Evolutionary conservation across 2,329 filamentous ascomycete genomes (phyloP).

Genomic region (Gaeumannomyces tritici): DNA sequence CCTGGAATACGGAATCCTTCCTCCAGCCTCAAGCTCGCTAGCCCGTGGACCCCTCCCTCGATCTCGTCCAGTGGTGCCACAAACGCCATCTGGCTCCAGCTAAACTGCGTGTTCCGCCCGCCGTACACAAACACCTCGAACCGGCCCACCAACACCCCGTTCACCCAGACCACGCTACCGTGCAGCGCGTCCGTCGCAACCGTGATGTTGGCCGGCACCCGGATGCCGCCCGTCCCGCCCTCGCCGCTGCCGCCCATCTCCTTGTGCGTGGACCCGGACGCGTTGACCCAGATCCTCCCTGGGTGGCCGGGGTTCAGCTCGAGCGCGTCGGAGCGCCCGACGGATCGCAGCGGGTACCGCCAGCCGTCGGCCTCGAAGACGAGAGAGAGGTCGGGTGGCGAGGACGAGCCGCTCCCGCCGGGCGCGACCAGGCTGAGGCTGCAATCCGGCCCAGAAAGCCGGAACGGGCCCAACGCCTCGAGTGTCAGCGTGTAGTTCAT

Average conservation of each 20-base stretch:
- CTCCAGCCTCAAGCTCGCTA: not conserved
- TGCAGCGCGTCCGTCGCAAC: slow-evolving; percentile 33
- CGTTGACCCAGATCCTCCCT: slow-evolving; percentile 42
- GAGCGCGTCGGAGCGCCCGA: slow-evolving; percentile 29
- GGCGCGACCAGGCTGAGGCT: slow-evolving; percentile 23
- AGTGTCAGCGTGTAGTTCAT: slow-evolving; percentile 45
- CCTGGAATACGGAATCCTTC: not conserved
- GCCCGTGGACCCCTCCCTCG: not conserved
- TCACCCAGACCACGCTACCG: slow-evolving; percentile 38
- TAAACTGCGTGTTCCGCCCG: slow-evolving; percentile 38
- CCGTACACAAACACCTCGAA: slow-evolving; percentile 47
- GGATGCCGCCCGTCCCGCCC: slow-evolving; percentile 12
- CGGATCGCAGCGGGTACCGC: slow-evolving; percentile 37
- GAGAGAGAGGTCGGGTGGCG: slow-evolving; percentile 18
- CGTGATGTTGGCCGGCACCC: slow-evolving; percentile 21
- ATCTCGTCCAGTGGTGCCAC: slow-evolving; percentile 23
- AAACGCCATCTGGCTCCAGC: slow-evolving; percentile 48
- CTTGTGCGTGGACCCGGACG: slow-evolving; percentile 32
- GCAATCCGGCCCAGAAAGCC: slow-evolving; percentile 30
- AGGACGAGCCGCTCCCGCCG: not conserved
- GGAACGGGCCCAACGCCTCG: slow-evolving; percentile 26
- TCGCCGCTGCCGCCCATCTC: slow-evolving; percentile 14
- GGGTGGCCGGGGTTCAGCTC: slow-evolving; percentile 36
- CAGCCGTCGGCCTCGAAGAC: slow-evolving; percentile 32
- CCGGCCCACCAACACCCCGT: slow-evolving; percentile 33